phyloP scores from a whole-genome alignment of 2,329 filamentous ascomycete species.

The Clonostachys sp. region DNA sequence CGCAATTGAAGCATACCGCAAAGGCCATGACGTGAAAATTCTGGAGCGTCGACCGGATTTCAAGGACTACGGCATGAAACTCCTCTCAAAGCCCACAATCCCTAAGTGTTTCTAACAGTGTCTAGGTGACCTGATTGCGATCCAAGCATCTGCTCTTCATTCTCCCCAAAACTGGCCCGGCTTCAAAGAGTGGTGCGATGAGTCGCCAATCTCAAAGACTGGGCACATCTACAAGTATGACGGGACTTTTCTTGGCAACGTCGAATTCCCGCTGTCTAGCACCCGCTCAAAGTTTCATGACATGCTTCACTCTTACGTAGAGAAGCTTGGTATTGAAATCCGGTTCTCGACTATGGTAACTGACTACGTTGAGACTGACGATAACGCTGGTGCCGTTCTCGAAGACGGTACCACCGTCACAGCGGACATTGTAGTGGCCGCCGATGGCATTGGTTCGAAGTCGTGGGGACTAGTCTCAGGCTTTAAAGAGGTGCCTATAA shows the following conservation, averaged over 20 bases:
- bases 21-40: conserved; percentile 54
- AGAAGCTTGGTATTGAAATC: conserved; percentile 50
- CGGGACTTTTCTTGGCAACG: background rate
- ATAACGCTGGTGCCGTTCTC: background rate
- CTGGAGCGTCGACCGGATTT: conserved; percentile 54
- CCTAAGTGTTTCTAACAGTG: conserved; percentile 4
- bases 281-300: conserved; percentile 10
- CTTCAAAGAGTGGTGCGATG: background rate
- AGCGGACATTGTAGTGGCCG: background rate
- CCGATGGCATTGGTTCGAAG: conserved; percentile 19
- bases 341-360: conserved; percentile 44
- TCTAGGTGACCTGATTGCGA: conserved; percentile 57
- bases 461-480: conserved; percentile 46
- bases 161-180: conserved; percentile 50
- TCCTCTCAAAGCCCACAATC: background rate
- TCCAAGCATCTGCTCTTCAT: conserved; percentile 48
- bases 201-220: background rate
- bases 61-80: conserved; percentile 24
- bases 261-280: conserved; percentile 39
- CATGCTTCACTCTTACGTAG: conserved; percentile 48
- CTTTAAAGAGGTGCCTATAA: background rate
- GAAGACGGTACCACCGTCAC: background rate
- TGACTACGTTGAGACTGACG: conserved; percentile 46
- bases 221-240: background rate
- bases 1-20: conserved; percentile 57